phyloP scores from a whole-genome alignment of 2,329 filamentous ascomycete species.

The Exophiala alcalophila region DNA sequence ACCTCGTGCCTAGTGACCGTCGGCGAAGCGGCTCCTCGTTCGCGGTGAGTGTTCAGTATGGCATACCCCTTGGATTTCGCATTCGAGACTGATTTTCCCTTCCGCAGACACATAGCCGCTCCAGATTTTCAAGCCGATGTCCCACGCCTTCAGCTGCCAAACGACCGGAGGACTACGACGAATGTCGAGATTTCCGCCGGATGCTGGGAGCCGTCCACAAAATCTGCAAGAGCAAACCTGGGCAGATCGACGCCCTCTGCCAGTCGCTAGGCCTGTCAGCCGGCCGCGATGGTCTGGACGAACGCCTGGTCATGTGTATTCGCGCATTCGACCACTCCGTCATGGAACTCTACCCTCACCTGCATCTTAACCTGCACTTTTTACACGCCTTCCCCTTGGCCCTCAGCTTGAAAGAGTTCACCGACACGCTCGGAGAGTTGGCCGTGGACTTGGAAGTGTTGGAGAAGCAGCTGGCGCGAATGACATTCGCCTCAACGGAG shows the following conservation, averaged over 20 bases:
- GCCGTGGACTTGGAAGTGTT: conserved; percentile 9
- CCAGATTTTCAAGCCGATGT: conserved; percentile 8
- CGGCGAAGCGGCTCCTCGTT: too few species aligned
- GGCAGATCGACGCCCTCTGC: conserved; percentile 3
- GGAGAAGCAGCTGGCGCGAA: conserved; percentile 1
- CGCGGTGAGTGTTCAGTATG: too few species aligned
- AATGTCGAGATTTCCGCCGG: conserved; percentile 5
- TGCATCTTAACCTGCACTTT: conserved; percentile 2
- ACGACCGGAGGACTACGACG: conserved; percentile 7
- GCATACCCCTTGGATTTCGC: too few species aligned
- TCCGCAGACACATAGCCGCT: neutral
- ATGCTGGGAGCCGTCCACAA: conserved; percentile 6
- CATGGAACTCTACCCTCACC: neutral
- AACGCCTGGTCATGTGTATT: conserved; percentile 3
- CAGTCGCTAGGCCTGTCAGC: neutral
- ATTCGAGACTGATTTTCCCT: neutral
- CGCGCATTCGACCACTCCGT: conserved; percentile 6
- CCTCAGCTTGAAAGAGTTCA: conserved; percentile 3
- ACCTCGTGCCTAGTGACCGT: too few species aligned
- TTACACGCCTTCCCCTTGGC: neutral
- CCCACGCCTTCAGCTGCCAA: conserved; percentile 1
- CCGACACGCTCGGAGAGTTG: conserved; percentile 1
- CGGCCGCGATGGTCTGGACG: neutral
- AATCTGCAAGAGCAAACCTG: conserved; percentile 4
- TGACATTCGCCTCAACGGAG: neutral